These are phyloP conservation scores for Aquanectria penicillioides DNA, from an alignment of 2,329 filamentous ascomycete species.

Conservation along the genomic window DNA sequence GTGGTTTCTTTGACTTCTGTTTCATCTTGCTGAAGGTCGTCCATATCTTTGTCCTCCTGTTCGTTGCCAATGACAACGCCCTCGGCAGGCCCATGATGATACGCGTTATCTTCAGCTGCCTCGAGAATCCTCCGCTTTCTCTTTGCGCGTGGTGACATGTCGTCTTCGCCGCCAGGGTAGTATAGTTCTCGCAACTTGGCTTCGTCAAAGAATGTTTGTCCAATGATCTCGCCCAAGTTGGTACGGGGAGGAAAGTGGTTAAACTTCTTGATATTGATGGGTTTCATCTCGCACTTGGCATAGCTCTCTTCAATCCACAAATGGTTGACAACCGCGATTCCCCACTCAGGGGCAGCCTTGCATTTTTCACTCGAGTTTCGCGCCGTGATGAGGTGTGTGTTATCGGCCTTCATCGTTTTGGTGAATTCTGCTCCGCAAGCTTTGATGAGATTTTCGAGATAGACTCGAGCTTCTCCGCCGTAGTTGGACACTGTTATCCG, in stretches of 20 bases:
- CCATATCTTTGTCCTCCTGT: slow-evolving; percentile 51
- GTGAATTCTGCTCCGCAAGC: slow-evolving; percentile 90
- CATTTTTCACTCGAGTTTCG: slow-evolving; percentile 93
- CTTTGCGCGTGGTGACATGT: slow-evolving; percentile 54
- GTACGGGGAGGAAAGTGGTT: slow-evolving; percentile 88
- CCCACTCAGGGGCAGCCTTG: slow-evolving; percentile 91
- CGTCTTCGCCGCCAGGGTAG: slow-evolving; percentile 69
- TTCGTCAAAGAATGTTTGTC: slow-evolving; percentile 84
- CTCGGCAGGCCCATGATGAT: slow-evolving; percentile 57
- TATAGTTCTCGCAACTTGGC: slow-evolving; percentile 71
- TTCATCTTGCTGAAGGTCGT: slow-evolving; percentile 56
- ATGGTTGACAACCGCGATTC: slow-evolving; percentile 89
- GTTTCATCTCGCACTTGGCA: slow-evolving; percentile 82
- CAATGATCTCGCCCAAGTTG: slow-evolving; percentile 92
- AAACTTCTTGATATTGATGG: slow-evolving; percentile 78
- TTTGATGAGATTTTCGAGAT: slow-evolving; percentile 89
- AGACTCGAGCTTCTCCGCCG: slow-evolving; percentile 90
- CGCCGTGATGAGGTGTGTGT: slow-evolving; percentile 94
- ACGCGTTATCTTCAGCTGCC: slow-evolving; percentile 61
- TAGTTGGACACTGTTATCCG: slow-evolving; percentile 96
- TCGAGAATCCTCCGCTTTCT: slow-evolving; percentile 62
- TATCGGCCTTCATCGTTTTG: slow-evolving; percentile 93
- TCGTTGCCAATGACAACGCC: slow-evolving; percentile 57
- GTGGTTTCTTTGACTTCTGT: slow-evolving; percentile 44
- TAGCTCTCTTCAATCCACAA: slow-evolving; percentile 98